Evolutionary conservation across 768 basidiomycete genomes (phyloP), one percentile per base, ranked within the genome.

Genomic region (Suillus variegatus): DNA sequence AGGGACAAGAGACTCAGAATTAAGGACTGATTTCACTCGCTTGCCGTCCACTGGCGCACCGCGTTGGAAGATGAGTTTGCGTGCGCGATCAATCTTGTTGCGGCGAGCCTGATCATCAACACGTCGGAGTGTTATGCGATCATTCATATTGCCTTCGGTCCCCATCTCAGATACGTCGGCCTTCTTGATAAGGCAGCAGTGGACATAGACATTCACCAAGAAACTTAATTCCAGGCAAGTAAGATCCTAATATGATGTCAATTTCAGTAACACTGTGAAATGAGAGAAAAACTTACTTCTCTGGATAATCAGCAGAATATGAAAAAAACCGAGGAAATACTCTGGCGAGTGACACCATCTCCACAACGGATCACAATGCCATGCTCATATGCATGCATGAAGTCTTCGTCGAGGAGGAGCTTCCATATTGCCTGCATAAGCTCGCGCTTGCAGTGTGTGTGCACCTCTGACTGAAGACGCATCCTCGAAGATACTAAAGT

Each of bases 231-330:
- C 67, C 70, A 14, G n/a, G 71, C 72, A 12, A 73, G 41, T 0
- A 75, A 63, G 1, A 72, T 64, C 41, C 62, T 63, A 7, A 52
- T 13, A 51, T 8, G 22, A 62, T 18, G 35, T 46, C 35, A 62
- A n/a, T n/a, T n/a, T n/a, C n/a, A n/a, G n/a, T n/a, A n/a, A n/a
- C n/a, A n/a, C n/a, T n/a, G n/a, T n/a, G n/a, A n/a, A n/a, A n/a
- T n/a, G n/a, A n/a, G n/a, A n/a, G n/a, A n/a, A 13, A 49, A 28
- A 32, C 47, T 54, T 40, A 63, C 62, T 63, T 63, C 32, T 74
- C 73, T 2, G 70, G 73, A 60, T 73, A 74, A 64, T 73, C 72
- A 16, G 67, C 73, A 1, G 66, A 67, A 28, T 73, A 74, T 6
- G 67, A 68, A 20, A 73, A 72, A 43, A 43, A 43, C 16, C 6